phyloP scores from a whole-genome alignment of 2,329 filamentous ascomycete species.

The Trichoderma pleuroti region DNA sequence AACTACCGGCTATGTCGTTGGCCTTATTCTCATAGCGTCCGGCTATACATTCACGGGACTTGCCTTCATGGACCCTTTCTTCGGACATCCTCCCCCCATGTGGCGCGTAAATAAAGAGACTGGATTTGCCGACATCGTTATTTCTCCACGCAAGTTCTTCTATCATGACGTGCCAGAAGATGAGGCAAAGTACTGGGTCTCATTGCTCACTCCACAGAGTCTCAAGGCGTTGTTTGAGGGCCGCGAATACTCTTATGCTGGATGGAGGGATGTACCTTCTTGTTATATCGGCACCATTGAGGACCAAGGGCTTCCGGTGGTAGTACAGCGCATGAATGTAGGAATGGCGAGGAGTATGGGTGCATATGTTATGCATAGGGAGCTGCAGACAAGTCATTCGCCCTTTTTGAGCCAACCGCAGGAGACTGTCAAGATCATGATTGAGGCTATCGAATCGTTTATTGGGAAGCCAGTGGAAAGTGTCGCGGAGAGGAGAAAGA shows the following conservation, averaged over 20 bases:
- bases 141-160: neutral
- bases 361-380: neutral
- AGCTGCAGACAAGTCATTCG: conserved; percentile 1
- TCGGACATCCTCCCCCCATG: neutral
- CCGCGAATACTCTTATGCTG: neutral
- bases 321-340: neutral
- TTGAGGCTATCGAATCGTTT: conserved; percentile 2
- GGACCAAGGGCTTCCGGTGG: neutral
- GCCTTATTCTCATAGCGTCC: conserved; percentile 1
- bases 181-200: neutral
- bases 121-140: neutral
- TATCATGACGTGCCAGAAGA: neutral
- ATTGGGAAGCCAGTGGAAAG: neutral
- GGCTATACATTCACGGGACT: neutral
- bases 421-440: neutral
- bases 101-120: neutral
- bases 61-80: conserved; percentile 1
- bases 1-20: neutral
- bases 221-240: neutral
- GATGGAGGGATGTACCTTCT: conserved; percentile 1
- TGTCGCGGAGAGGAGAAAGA: neutral
- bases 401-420: neutral
- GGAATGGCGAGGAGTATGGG: conserved; percentile 6
- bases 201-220: neutral
- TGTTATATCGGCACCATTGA: conserved; percentile 1